Conservation (phyloP, 768 basidiomycete species). For the Rhodocollybia butyracea region DNA sequence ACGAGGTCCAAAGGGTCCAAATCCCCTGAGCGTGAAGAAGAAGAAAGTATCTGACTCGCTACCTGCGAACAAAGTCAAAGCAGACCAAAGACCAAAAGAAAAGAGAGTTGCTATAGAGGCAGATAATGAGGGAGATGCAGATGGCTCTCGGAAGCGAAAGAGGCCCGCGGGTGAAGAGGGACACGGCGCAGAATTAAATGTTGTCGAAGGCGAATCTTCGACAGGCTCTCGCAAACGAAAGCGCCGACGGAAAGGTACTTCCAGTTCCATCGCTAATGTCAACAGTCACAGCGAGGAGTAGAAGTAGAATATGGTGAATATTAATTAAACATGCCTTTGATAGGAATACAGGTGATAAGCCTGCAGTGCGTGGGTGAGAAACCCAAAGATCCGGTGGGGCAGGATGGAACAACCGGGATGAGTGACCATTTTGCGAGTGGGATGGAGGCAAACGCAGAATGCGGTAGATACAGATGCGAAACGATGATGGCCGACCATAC, state of each 20-base stretch:
- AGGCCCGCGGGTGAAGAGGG: background rate
- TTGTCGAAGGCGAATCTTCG: background rate
- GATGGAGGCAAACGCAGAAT: too few species aligned
- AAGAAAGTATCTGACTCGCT: constrained; percentile 21
- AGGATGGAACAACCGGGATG: too few species aligned
- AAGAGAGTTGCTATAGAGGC: background rate
- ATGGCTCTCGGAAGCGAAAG: background rate
- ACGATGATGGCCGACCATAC: too few species aligned
- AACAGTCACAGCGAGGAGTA: too few species aligned
- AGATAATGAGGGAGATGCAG: constrained; percentile 9
- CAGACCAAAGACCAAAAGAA: background rate
- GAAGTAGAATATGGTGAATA: too few species aligned
- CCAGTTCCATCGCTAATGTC: background rate
- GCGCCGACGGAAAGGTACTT: background rate
- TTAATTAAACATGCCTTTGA: too few species aligned
- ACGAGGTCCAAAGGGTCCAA: constrained; percentile 82
- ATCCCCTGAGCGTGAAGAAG: constrained; percentile 90
- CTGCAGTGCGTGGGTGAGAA: too few species aligned
- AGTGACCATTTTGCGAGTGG: too few species aligned
- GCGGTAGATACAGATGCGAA: too few species aligned
- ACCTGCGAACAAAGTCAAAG: background rate
- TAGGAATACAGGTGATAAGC: too few species aligned
- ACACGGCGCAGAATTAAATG: background rate
- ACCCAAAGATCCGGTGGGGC: too few species aligned
- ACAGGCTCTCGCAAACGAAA: background rate